Evolutionary conservation across 345 rosid species (phyloP), one percentile per base, ranked within the genome.

Genomic region (Combretum micranthum): DNA sequence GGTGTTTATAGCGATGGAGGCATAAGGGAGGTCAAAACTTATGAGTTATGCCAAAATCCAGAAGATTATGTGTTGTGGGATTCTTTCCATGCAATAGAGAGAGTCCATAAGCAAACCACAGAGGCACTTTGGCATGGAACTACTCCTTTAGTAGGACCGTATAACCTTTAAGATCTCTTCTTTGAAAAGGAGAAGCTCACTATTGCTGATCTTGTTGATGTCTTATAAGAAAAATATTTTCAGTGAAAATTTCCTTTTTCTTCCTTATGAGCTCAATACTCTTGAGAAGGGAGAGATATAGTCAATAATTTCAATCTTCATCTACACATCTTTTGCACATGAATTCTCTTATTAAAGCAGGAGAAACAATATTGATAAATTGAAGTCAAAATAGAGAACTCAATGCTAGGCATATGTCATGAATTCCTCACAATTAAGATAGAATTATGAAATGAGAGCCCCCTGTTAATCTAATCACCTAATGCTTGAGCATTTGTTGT

Each of bases 51-150:
- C 44, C 66, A 70, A 12, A 71, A 66, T 19, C 53, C 69, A 1
- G 68, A 73, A 20, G 74, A 69, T 1, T 39, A 75, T 20, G 47
- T 82, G 15, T 79, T 82, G 84, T 82, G 77, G 82, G 81, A 79
- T 61, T 77, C 84, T n/a, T 68, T 64, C 67, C 84, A 79, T 61
- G 71, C 84, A 32, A 70, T 77, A 3, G 77, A 82, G 42, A 57
- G 64, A 46, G 53, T 77, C 47, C 80, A 82, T 43, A 47, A 74
- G 65, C 75, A 72, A 53, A 8, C 68, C 22, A 78, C 82, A 6
- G 62, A 70, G 67, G 44, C 49, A n/a, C 55, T 75, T 2, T 72
- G 82, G 87, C 39, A 3, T 32, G 39, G 39, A 7, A 32, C 39
- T 32, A 9, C 39, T 32, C 39, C 39, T 32, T 47, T 52, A 4